Base-by-base conservation (phyloP, 176 grass and related monocot genomes). In the Dactylis glomerata region DNA sequence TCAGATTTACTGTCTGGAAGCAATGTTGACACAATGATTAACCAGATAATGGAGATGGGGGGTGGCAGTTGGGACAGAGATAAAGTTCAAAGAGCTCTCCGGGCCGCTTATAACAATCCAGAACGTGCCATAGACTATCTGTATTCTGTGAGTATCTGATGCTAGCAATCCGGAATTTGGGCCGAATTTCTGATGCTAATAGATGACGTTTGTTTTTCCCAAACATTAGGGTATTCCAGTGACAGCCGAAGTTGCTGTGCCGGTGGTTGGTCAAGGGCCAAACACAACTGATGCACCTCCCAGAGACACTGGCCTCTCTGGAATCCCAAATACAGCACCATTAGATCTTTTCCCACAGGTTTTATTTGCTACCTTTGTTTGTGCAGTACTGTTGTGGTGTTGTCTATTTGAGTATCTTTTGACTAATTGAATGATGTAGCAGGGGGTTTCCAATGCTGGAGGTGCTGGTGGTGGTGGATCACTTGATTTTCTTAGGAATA, bases 301-400 rank as follows among this genome's bases (percentile, higher is more conserved):
- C 70, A 54, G 82, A 65, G 85, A 77, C 42, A 67, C 69, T 1
- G 23, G 61, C 79, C 83, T 92, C 15, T 93, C 91, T 83, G 96
- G 87, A 80, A 51, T 91, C 62, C 93, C 96, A 74, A 99, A 99
- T 77, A 62, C 89, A 44, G 82, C 91, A 79, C 96, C 96, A 84
- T 77, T 99, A 78, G 81, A 99, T 88, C 89, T 99, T 91, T 99
- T 99, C 80, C 96, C 96, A 55, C 89, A 99, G 78, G 96, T 98
- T 98, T 86, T 73, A 54, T 6, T 71, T 27, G 22, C 41, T 57
- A 78, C 42, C 50, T 76, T 75, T 40, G 13, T 45, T 34, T 14
- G 5, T 17, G 81, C 68, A 57, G 80, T 88, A 58, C 75, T 24
- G 27, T 77, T 38, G 17, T 11, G 37, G 69, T 30, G 19, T 77